Base-by-base conservation (phyloP, 148 eudicot species). In the Arctostaphylos glauca region DNA sequence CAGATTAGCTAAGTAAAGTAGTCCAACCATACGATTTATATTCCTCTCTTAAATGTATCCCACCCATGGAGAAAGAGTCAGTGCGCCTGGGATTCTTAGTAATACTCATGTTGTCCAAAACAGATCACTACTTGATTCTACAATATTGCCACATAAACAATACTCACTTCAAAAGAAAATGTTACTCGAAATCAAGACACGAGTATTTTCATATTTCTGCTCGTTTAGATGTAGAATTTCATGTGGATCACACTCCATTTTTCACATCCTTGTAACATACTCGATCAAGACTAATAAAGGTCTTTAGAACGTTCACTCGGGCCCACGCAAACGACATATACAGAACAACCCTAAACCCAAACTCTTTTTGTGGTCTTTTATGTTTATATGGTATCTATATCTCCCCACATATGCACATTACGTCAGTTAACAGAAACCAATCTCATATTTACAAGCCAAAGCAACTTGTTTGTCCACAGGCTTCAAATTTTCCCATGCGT, bases 181-280 rank as follows among this genome's bases (percentile, higher is more conserved):
- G 41, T 71, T 10, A 9, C 18, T 31, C 2, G 21, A 23, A 2
- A 41, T 5, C 12, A 14, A 19, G 15, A 64, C 21, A 5, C 0
- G 9, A 46, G 15, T 46, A 5, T 2, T 73, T 71, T 73, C 14
- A 19, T 47, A 25, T 76, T 76, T 52, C 16, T 49, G 60, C 19
- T 52, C 44, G 8, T 75, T 18, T 76, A 15, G 53, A 76, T 13
- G 18, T 25, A 50, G 19, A 6, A 9, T 49, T 53, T 76, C 44
- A 50, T 50, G 54, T 3, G 18, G 3, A 43, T 58, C 48, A 60
- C 49, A 60, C 53, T 56, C 53, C 55, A 44, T 3, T 58, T 71
- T 72, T 70, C 77, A 71, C 60, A 80, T 80, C 62, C 59, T 80
- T 50, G 23, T 74, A 74, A 74, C 15, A 19, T 54, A 16, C 56